Evolutionary conservation across 129 eudicot genomes (phyloP).

Genomic region (Dittrichia graveolens): DNA sequence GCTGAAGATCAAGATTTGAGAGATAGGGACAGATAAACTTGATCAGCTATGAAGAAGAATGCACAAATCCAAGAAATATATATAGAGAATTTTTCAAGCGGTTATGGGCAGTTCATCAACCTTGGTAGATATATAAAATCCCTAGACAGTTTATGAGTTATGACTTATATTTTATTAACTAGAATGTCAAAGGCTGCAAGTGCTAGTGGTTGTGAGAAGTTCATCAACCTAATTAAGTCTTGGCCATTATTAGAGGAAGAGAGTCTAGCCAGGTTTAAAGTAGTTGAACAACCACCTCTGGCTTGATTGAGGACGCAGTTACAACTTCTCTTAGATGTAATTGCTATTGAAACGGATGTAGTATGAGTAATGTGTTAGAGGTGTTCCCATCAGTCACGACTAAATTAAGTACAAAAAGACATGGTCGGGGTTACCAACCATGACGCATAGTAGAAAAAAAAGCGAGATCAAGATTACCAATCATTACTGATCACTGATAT

Average conservation of each 20-base stretch:
- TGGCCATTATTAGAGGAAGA: neutral
- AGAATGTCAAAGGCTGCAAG: neutral
- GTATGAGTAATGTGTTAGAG: too few species aligned
- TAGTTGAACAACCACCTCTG: too few species aligned
- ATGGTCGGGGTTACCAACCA: too few species aligned
- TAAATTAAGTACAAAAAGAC: too few species aligned
- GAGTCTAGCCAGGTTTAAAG: neutral
- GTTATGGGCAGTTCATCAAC: neutral
- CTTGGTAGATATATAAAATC: neutral
- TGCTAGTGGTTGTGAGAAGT: slow-evolving; percentile 1
- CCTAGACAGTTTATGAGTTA: neutral
- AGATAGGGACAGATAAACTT: neutral
- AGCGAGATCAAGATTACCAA: too few species aligned
- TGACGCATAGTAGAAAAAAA: too few species aligned
- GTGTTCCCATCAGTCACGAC: too few species aligned
- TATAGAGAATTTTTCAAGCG: neutral
- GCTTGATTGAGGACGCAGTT: too few species aligned
- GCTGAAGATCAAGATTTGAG: neutral
- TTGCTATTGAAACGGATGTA: too few species aligned
- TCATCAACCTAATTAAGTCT: slow-evolving; percentile 16
- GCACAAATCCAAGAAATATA: neutral
- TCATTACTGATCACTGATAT: too few species aligned
- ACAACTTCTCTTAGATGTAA: too few species aligned
- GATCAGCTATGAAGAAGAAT: neutral
- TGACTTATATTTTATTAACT: neutral